Evolutionary conservation across 805 yeast genomes (phyloP), one percentile per base, ranked within the genome.

Genomic region (Starmerella roubikii): DNA sequence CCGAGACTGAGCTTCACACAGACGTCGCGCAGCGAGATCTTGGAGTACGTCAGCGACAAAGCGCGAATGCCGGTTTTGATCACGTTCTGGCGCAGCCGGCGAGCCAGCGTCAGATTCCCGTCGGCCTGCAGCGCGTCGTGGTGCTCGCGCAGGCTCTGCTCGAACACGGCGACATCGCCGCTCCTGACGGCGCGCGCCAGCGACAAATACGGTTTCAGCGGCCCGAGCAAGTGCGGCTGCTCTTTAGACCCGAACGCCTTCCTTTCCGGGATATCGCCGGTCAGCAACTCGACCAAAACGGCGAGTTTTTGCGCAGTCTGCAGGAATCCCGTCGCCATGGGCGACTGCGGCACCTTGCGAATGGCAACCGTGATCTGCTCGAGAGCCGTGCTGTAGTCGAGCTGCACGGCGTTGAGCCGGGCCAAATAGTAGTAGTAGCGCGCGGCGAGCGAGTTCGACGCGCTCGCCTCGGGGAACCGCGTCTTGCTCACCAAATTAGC

Each of bases 61-160:
- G 83, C 80, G 59, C 97, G 74, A 45, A 91, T 84, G 55, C 98
- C 99, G 1, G 99, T 86, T 64, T 88, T 91, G 62, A 91, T 91
- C 45, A 91, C 99, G 58, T 88, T 91, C 56, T 93, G 94, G 58
- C 96, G 80, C 55, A 91, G 69, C 54, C 97, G 74, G 33, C 84
- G 69, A 32, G 91, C 91, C 51, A 91, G 69, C 29, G 83, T 81
- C 57, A 76, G 82, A 51, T 78, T 82, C 35, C 78, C 83, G 60
- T 91, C 98, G 42, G 65, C 69, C 53, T 75, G 68, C 49, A 86
- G 74, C 27, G 60, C 64, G 1, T 60, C 60, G 47, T 76, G 81
- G 56, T 77, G 77, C 51, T 72, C 70, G 28, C 65, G 61, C 49
- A 88, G 66, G 7, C 81, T 77, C 38, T 75, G 71, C 34, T 81